Percentiles rank a stretch among this genome's conserved stretches.
phyloP scores from a whole-genome alignment of 169 alveolate genomes.

The Plasmodium inui region DNA sequence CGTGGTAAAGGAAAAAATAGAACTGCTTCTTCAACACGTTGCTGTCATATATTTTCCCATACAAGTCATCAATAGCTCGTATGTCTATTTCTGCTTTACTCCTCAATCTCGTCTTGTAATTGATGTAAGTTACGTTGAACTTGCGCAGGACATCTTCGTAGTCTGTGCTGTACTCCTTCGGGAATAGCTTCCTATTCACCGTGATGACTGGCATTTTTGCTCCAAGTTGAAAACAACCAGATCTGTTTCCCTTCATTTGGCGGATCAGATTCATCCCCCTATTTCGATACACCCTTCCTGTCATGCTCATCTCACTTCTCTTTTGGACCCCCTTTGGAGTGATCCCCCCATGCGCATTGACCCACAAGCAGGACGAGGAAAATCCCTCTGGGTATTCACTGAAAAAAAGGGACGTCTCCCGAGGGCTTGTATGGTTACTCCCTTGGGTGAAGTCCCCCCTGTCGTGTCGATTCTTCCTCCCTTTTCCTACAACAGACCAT shows the following conservation, averaged over 20 bases:
- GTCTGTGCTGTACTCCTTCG: constrained; percentile 76
- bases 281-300: background rate
- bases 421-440: background rate
- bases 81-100: constrained; percentile 81
- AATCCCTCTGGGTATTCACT: background rate
- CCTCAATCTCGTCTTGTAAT: constrained; percentile 84
- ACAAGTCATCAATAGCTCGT: constrained; percentile 78
- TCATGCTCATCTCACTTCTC: background rate
- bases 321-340: background rate
- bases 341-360: background rate
- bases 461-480: background rate
- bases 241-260: background rate
- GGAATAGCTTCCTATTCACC: constrained; percentile 38
- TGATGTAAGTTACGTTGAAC: constrained; percentile 79
- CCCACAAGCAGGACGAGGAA: background rate
- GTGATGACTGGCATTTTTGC: constrained; percentile 73
- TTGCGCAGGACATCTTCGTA: constrained; percentile 82
- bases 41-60: constrained; percentile 83
- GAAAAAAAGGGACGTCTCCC: background rate
- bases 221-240: background rate
- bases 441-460: background rate
- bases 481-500: background rate
- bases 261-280: background rate
- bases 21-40: constrained; percentile 82
- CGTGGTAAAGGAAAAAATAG: constrained; percentile 82